Evolutionary conservation across 257 asterid species (phyloP).

Genomic region (Solanum gracilifrons): DNA sequence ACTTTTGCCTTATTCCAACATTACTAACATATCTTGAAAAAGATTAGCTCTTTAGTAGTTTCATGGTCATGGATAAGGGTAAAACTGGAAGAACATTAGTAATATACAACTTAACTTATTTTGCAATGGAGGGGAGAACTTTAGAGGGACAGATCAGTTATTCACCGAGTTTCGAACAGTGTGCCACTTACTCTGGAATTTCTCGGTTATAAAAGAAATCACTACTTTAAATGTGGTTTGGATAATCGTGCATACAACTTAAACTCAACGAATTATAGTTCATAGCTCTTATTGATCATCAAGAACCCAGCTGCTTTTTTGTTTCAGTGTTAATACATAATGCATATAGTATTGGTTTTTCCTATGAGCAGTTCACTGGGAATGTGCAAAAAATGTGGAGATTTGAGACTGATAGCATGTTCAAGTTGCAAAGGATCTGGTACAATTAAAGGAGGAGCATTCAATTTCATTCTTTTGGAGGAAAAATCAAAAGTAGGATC

Average conservation of each 20-base stretch:
- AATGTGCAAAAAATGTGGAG: conserved; percentile 90
- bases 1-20: no score
- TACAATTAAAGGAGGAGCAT: conserved; percentile 36
- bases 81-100: background rate
- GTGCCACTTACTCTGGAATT: background rate
- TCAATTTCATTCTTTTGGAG: conserved; percentile 25
- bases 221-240: background rate
- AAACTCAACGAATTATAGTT: background rate
- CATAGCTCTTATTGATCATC: background rate
- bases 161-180: background rate
- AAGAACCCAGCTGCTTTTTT: background rate
- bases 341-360: background rate
- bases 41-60: background rate
- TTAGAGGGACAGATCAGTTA: background rate
- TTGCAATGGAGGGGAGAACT: background rate
- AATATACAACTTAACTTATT: background rate
- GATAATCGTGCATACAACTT: background rate
- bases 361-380: conserved; percentile 48
- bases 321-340: background rate
- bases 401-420: conserved; percentile 65
- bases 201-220: background rate
- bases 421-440: conserved; percentile 72
- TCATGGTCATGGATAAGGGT: background rate
- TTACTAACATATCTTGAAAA: background rate
- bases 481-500: conserved; percentile 18